A percentile compares a stretch with the other conserved stretches of the same genome.
Evolutionary conservation across 257 asterid species (phyloP).

Genomic region (Linderniella brevidens): DNA sequence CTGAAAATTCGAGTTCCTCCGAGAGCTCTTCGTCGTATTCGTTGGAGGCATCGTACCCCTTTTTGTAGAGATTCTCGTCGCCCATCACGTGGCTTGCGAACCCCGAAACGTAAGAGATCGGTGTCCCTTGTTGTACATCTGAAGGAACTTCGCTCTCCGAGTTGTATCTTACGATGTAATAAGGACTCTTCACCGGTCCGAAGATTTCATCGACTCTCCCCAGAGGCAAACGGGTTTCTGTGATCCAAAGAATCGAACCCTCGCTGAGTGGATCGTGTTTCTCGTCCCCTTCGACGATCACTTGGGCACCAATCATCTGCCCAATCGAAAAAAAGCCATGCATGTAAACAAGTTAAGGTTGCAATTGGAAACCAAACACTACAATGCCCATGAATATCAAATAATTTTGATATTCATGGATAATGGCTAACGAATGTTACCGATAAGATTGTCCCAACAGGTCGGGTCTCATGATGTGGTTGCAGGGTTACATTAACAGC

Average conservation of each 20-base stretch:
- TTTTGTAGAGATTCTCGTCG: constrained; percentile 54
- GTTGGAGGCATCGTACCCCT: constrained; percentile 88
- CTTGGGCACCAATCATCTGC: constrained; percentile 65
- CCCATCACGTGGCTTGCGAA: constrained; percentile 51
- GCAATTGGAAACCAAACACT: constrained; percentile 1
- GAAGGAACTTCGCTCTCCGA: constrained; percentile 61
- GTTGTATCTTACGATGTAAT: constrained; percentile 70
- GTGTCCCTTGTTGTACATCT: constrained; percentile 48
- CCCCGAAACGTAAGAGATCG: constrained; percentile 65
- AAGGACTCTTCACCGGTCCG: constrained; percentile 92
- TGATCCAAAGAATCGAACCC: constrained; percentile 83
- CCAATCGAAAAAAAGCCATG: constrained; percentile 6
- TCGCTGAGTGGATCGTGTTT: constrained; percentile 74
- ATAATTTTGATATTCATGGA: background rate
- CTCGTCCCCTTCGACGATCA: constrained; percentile 77
- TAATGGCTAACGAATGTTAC: constrained; percentile 19
- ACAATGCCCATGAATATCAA: background rate
- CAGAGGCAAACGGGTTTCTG: constrained; percentile 53
- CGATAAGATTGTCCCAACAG: constrained; percentile 62
- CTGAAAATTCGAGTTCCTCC: constrained; percentile 66
- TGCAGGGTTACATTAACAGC: constrained; percentile 48
- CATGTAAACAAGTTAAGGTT: too few relatives aligned
- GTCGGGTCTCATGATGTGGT: constrained; percentile 62
- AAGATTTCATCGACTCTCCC: constrained; percentile 81
- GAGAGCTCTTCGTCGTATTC: constrained; percentile 70